phyloP scores from a whole-genome alignment of 1,284 basidiomycete species.

The Sanghuangporus weigelae region DNA sequence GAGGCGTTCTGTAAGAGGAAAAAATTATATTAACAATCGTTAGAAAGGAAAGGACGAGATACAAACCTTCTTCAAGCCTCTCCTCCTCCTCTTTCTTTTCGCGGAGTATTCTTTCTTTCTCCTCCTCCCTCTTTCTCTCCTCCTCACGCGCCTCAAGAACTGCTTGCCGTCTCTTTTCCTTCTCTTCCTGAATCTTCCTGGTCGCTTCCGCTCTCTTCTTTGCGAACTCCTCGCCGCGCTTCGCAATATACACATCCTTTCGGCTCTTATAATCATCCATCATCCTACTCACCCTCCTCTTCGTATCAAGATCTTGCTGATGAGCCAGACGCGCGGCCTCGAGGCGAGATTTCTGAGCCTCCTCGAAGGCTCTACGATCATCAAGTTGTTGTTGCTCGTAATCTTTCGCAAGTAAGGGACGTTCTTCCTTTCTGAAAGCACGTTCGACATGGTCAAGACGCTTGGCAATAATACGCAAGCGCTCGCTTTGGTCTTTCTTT shows the following conservation, averaged over 20 bases:
- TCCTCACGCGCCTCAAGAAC: slow-evolving; percentile 56
- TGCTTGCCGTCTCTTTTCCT: slow-evolving; percentile 61
- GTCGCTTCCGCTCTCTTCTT: slow-evolving; percentile 55
- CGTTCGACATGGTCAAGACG: slow-evolving; percentile 96
- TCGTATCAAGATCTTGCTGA: slow-evolving; percentile 69
- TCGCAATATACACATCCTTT: slow-evolving; percentile 54
- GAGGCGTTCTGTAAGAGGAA: slow-evolving; percentile 36
- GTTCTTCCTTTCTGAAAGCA: slow-evolving; percentile 92
- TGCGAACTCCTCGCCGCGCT: slow-evolving; percentile 70
- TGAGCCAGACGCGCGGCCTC: slow-evolving; percentile 63
- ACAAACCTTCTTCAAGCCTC: slow-evolving; percentile 48
- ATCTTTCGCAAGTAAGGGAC: slow-evolving; percentile 80
- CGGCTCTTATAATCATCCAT: slow-evolving; percentile 68
- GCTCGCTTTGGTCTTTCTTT: slow-evolving; percentile 85
- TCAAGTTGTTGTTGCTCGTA: slow-evolving; percentile 83
- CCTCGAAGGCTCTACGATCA: slow-evolving; percentile 70
- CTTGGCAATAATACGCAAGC: slow-evolving; percentile 82
- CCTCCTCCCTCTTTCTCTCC: slow-evolving; percentile 41
- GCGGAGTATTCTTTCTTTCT: slow-evolving; percentile 42
- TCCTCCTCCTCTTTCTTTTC: slow-evolving; percentile 51
- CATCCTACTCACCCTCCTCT: slow-evolving; percentile 75
- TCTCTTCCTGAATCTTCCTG: slow-evolving; percentile 82
- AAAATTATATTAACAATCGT: slow-evolving; percentile 3
- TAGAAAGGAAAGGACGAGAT: slow-evolving; percentile 7
- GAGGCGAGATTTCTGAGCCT: slow-evolving; percentile 55